Conservation (phyloP, 768 basidiomycete species). For the Lactarius evosmus region DNA sequence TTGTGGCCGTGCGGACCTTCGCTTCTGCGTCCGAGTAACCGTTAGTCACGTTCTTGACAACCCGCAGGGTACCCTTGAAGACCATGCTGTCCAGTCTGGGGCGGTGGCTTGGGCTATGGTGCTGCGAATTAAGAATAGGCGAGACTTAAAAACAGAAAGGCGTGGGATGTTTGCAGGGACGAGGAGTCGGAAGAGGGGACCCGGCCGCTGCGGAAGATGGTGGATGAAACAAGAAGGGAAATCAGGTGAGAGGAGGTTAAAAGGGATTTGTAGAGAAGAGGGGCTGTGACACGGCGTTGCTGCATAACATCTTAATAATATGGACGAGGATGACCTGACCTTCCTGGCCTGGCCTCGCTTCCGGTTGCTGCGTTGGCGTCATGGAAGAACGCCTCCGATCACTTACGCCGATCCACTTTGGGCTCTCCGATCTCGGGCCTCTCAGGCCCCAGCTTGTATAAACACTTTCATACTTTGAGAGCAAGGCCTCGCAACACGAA, state of each 20-base stretch:
- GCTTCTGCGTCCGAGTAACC: constrained; percentile 91
- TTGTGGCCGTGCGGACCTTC: constrained; percentile 93
- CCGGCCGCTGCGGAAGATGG: background rate
- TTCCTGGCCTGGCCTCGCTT: background rate
- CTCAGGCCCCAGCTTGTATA: background rate
- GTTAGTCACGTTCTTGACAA: constrained; percentile 90
- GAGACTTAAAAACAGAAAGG: background rate
- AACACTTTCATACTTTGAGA: background rate
- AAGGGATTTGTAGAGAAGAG: background rate
- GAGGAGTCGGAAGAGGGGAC: background rate
- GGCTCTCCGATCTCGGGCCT: too few species aligned
- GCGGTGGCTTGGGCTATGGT: background rate
- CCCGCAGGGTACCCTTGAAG: constrained; percentile 66
- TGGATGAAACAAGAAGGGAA: background rate
- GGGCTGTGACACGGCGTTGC: background rate
- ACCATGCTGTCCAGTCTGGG: constrained; percentile 14
- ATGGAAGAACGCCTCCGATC: constrained; percentile 2
- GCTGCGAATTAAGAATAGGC: background rate
- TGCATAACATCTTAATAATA: constrained; percentile 1
- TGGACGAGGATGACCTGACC: background rate
- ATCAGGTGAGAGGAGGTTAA: constrained; percentile 6
- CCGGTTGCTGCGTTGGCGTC: background rate
- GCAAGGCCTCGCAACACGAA: background rate
- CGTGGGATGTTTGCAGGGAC: background rate
- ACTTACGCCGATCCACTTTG: background rate